phyloP scores from a whole-genome alignment of 192 early-diverging fungal genomes.

The Dissophora ornata region DNA sequence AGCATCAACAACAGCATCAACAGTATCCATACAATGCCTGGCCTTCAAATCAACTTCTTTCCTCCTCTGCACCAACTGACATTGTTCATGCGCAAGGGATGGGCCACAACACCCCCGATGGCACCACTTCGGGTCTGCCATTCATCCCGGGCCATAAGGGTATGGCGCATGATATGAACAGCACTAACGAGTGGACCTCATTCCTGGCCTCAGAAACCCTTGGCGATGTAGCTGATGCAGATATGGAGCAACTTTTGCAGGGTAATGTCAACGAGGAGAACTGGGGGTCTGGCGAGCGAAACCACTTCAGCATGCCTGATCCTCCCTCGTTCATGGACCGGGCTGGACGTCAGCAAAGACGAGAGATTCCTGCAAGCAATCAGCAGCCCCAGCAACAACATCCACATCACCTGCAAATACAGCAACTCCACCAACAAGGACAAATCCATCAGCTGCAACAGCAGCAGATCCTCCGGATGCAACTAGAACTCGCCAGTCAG shows the following conservation, averaged over 20 bases:
- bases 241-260: slow-evolving; percentile 44
- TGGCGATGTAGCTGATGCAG: slow-evolving; percentile 10
- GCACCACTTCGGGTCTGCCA: neutral
- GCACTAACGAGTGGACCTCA: slow-evolving; percentile 34
- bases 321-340: slow-evolving; percentile 47
- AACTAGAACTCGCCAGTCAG: slow-evolving; percentile 34
- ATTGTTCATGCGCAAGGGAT: neutral
- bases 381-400: slow-evolving; percentile 13
- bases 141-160: slow-evolving; percentile 40
- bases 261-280: slow-evolving; percentile 44
- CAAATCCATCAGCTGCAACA: slow-evolving; percentile 44
- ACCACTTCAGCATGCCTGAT: slow-evolving; percentile 46
- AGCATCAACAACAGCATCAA: slow-evolving; percentile 16
- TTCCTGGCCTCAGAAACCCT: slow-evolving; percentile 30
- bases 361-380: slow-evolving; percentile 22
- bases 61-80: slow-evolving; percentile 17
- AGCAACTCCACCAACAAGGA: slow-evolving; percentile 8
- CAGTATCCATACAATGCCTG: slow-evolving; percentile 4
- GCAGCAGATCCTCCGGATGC: slow-evolving; percentile 34
- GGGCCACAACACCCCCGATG: neutral
- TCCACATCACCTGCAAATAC: slow-evolving; percentile 10
- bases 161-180: slow-evolving; percentile 11
- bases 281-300: slow-evolving; percentile 27
- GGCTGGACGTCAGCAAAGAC: slow-evolving; percentile 45
- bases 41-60: neutral